phyloP scores from a whole-genome alignment of 225 moss, liverwort and hornwort species.

The Pseudisothecium myosuroides region DNA sequence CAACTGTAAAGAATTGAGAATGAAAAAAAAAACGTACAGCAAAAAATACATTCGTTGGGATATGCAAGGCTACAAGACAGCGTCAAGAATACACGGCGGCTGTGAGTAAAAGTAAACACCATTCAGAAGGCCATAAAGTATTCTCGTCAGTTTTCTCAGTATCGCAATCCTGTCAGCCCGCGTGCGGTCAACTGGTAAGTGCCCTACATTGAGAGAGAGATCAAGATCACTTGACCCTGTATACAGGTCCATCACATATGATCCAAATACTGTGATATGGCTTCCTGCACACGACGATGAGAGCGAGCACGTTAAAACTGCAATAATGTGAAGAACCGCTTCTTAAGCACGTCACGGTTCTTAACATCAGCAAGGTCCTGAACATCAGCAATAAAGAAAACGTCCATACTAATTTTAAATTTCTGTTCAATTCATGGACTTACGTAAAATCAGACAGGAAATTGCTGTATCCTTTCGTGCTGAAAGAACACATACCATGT shows the following conservation, averaged over 20 bases:
- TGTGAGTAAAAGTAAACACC: conserved; percentile 20
- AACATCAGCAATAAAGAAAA: not conserved
- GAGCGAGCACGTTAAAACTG: not conserved
- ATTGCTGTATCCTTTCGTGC: not conserved
- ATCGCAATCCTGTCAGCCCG: conserved; percentile 53
- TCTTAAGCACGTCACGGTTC: not conserved
- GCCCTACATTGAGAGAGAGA: conserved; percentile 69
- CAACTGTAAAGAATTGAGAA: not conserved
- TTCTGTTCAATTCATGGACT: not conserved
- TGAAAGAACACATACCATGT: conserved; percentile 42
- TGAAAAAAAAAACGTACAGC: not conserved
- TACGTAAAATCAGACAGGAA: not conserved
- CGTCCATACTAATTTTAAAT: not conserved
- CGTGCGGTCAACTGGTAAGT: conserved; percentile 33
- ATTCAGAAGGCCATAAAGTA: conserved; percentile 62
- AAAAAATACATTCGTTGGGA: not conserved
- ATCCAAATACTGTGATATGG: conserved; percentile 82
- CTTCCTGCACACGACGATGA: conserved; percentile 54
- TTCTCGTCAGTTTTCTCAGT: conserved; percentile 73
- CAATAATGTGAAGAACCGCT: not conserved
- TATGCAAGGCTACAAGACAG: not conserved
- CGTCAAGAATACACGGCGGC: not conserved
- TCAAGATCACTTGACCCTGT: conserved; percentile 89
- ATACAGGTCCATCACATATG: conserved; percentile 88
- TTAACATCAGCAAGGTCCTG: not conserved